Conservation (phyloP, 306 rosid species). For the Prunus mira region DNA sequence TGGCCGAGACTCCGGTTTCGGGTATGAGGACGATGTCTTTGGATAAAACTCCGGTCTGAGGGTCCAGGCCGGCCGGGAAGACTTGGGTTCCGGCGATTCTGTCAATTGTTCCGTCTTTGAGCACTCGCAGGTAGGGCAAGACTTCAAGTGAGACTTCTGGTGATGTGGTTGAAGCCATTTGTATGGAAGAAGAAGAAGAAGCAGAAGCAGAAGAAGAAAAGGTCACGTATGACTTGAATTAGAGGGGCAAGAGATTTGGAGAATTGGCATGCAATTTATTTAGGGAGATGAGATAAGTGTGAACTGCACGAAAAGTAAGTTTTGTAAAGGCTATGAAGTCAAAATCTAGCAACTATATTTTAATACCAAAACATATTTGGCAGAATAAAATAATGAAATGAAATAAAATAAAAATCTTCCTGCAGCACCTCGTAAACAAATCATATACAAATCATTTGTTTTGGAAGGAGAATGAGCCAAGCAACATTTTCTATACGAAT, state of each 20-base stretch:
- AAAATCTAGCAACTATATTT: too few species aligned
- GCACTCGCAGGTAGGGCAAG: slow-evolving; percentile 62
- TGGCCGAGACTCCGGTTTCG: slow-evolving; percentile 54
- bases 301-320: too few species aligned
- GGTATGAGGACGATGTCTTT: slow-evolving; percentile 60
- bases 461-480: too few species aligned
- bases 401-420: too few species aligned
- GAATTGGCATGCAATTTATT: background rate
- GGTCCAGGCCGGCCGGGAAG: slow-evolving; percentile 48
- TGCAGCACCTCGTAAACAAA: too few species aligned
- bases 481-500: too few species aligned
- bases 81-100: slow-evolving; percentile 56
- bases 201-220: background rate
- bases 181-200: too few species aligned
- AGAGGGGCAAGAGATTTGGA: background rate
- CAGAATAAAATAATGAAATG: too few species aligned
- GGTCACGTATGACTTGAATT: background rate
- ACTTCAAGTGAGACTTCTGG: slow-evolving; percentile 46
- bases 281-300: too few species aligned
- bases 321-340: too few species aligned
- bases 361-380: too few species aligned
- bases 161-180: slow-evolving; percentile 36
- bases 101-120: slow-evolving; percentile 57
- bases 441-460: too few species aligned
- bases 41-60: slow-evolving; percentile 58